Conservation (phyloP, 2,329 filamentous ascomycete genomes). For the Fusarium haematococcum region DNA sequence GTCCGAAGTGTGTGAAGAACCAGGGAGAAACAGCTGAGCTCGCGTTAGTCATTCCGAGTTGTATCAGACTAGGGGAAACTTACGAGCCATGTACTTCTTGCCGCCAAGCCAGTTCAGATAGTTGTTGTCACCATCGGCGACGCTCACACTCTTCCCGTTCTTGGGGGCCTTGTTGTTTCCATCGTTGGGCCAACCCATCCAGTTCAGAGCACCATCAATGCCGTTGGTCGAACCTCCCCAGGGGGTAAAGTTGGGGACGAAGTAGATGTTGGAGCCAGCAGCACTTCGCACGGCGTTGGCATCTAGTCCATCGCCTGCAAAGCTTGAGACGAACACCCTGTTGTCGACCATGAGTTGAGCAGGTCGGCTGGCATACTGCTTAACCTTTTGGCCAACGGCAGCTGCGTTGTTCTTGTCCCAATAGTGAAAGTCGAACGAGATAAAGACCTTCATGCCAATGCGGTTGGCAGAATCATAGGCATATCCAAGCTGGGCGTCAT, state of each 20-base stretch:
- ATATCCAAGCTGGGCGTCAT: constrained; percentile 58
- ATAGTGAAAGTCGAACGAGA: constrained; percentile 69
- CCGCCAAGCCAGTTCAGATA: constrained; percentile 50
- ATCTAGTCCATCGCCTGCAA: constrained; percentile 61
- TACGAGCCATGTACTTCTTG: constrained; percentile 62
- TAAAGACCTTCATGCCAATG: constrained; percentile 64
- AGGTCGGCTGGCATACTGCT: constrained; percentile 55
- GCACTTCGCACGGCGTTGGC: constrained; percentile 54
- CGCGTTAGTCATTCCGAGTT: background rate
- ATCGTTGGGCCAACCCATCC: constrained; percentile 60
- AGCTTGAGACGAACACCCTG: constrained; percentile 66
- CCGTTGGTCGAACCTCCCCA: constrained; percentile 50
- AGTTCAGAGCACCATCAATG: constrained; percentile 61
- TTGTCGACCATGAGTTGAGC: constrained; percentile 63
- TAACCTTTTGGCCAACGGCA: constrained; percentile 58
- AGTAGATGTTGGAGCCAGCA: constrained; percentile 59
- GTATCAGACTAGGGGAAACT: background rate
- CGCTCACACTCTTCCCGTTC: constrained; percentile 51
- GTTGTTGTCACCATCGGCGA: constrained; percentile 52
- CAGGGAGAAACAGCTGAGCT: constrained; percentile 45
- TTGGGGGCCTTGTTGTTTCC: constrained; percentile 63
- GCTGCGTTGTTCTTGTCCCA: constrained; percentile 51
- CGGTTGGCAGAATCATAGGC: constrained; percentile 62
- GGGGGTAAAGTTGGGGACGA: constrained; percentile 63
- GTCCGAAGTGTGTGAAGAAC: constrained; percentile 62